Evolutionary conservation across 352 stramenopile species (phyloP).

Genomic region (Globisporangium nodosum): DNA sequence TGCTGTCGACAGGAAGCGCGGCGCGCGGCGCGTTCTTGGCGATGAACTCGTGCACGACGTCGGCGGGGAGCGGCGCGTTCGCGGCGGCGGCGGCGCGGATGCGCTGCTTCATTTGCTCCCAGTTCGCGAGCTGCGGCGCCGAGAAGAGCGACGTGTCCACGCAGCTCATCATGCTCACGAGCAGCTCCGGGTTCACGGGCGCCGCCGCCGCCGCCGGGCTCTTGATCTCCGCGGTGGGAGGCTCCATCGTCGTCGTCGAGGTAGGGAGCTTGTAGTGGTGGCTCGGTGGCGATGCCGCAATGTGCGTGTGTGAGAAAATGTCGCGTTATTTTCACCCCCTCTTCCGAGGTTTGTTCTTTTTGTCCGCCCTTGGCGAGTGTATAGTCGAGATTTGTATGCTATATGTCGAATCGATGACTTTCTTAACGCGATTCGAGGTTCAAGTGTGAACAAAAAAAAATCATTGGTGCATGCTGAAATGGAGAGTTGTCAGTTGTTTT

Average conservation of each 20-base stretch:
- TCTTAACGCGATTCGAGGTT: too few relatives aligned
- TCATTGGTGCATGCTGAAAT: too few relatives aligned
- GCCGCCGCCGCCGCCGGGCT: background rate
- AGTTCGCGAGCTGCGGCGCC: slow-evolving; percentile 61
- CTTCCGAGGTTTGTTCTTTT: background rate
- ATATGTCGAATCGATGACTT: too few relatives aligned
- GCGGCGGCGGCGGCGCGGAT: slow-evolving; percentile 49
- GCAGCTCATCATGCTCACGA: slow-evolving; percentile 85
- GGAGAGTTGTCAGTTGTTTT: too few relatives aligned
- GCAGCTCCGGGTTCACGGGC: slow-evolving; percentile 58
- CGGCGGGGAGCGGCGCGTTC: slow-evolving; percentile 26
- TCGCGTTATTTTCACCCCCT: background rate
- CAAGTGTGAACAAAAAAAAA: too few relatives aligned
- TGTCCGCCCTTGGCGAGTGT: background rate
- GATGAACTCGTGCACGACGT: slow-evolving; percentile 25
- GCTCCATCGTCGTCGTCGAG: background rate
- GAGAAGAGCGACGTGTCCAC: slow-evolving; percentile 82
- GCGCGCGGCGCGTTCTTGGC: slow-evolving; percentile 34
- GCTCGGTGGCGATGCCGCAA: background rate
- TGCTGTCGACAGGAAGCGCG: slow-evolving; percentile 2
- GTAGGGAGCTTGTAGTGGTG: too few relatives aligned
- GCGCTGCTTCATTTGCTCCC: slow-evolving; percentile 71
- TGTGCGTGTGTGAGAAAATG: background rate
- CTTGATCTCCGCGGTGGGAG: background rate
- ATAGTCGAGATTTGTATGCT: background rate